Base-by-base conservation (phyloP, 768 basidiomycete genomes). In the Vararia minispora region DNA sequence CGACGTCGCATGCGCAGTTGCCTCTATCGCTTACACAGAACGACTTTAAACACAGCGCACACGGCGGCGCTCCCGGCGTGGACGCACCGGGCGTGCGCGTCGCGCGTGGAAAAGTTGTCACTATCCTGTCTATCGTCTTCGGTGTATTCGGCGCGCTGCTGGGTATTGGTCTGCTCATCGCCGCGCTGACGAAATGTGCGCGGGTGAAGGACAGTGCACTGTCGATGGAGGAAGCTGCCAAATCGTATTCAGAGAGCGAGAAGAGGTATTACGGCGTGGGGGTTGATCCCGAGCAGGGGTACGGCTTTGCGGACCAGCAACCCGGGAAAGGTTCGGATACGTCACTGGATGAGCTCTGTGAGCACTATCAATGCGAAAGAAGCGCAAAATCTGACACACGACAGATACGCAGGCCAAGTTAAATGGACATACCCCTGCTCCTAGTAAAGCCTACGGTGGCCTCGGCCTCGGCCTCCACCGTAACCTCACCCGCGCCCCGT, bases 261-360 rank as follows among this genome's bases (percentile, higher is more conserved):
- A 72, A 68, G 43, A 69, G 63, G 46, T 84, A 79, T 77, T 82
- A 84, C 49, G 76, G 75, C 14, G 60, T 79, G 35, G 62, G 57
- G 12, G 38, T 30, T 29, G 18, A 43, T 35, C 41, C 22, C 24
- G 55, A 62, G 28, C 54, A 51, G 26, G 57, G 59, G 10, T 61
- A 58, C 26, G 55, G 57, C 28, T 57, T 55, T 59, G 54, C 49
- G 17, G 52, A 58, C 28, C 44, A 39, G 24, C 20, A 3, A 32
- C n/a, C 24, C 11, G 11, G 29, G 26, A 11, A 36, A 27, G 40
- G 18, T 26, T 38, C 20, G 39, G 39, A 3, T 21, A 26, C 20
- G 37, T 10, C 10, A 22, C 22, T 1, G 36, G 39, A 21, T 28
- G 43, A 17, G 42, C 33, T 24, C 18, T 29, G 14, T 12, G 23